Base-by-base conservation (phyloP, 805 yeast genomes). In the Candida ipomoeae region DNA sequence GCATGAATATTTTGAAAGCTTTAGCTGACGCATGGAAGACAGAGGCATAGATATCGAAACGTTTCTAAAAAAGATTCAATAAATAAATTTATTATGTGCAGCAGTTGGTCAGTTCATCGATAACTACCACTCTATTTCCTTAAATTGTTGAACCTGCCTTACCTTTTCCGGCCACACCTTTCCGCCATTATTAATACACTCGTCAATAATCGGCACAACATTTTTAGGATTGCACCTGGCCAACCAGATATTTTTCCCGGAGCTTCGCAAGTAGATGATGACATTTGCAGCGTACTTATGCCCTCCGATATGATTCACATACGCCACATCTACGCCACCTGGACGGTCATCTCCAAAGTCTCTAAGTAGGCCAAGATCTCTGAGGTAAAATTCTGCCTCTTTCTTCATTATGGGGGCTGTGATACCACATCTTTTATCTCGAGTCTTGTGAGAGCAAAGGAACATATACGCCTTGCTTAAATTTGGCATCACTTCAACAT, bases 281-380 rank as follows among this genome's bases (percentile, higher is more conserved):
- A 89, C 87, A 65, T 92, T 92, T 2, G 97, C 97, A 1, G 94
- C 89, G 67, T 75, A 94, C 66, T 94, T 94, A 69, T 92, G 99
- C 5, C 98, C 98, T 6, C 99, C 99, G 26, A 92, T 87, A 66
- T 92, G 99, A 61, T 88, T 90, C 31, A 87, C 79, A 58, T 66
- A 90, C 1, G 78, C 73, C 2, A 90, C 89, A 5, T 73, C 70
- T 1, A 85, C 88, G 6, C 97, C 98, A 32, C 77, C 83, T 0
- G 87, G 82, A 48, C 90, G 77, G 44, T 74, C 77, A 65, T 91
- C 97, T 11, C 87, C 85, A 31, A 70, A 65, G 65, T 92, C 97
- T 60, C 98, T 77, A 57, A 81, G 80, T 15, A 87, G 70, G 3
- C 83, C 95, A 34, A 79, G 71, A 4, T 87, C 88, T 51, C 95